Conservation (phyloP, 1,284 basidiomycete genomes). For the Tremellales sp. region DNA sequence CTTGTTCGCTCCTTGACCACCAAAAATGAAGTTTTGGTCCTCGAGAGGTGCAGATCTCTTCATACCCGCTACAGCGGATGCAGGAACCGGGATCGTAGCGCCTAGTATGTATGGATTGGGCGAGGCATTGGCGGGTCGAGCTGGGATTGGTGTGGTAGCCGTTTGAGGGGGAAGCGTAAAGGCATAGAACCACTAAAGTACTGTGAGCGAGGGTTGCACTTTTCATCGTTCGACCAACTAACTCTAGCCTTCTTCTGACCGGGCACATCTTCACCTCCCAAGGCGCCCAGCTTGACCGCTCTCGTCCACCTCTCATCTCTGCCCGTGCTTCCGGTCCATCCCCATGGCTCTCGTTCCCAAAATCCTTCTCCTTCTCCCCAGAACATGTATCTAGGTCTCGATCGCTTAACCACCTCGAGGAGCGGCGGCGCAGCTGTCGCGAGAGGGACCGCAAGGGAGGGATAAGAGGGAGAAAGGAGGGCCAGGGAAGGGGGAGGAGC, state of each 20-base stretch:
- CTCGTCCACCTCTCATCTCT: conserved; percentile 61
- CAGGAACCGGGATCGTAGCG: not conserved
- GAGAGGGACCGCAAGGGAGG: conserved; percentile 49
- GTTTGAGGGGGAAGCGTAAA: conserved; percentile 59
- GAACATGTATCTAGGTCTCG: conserved; percentile 50
- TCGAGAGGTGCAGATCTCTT: conserved; percentile 61
- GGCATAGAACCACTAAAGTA: conserved; percentile 67
- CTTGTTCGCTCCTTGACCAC: conserved; percentile 51
- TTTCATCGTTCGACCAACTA: conserved; percentile 27
- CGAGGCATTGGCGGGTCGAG: conserved; percentile 35
- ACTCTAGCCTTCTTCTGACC: conserved; percentile 77
- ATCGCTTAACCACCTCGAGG: conserved; percentile 59
- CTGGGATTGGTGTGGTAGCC: conserved; percentile 25
- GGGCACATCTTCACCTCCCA: conserved; percentile 59
- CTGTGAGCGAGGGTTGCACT: not conserved
- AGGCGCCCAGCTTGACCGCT: conserved; percentile 79
- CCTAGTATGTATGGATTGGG: conserved; percentile 38
- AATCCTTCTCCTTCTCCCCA: conserved; percentile 59
- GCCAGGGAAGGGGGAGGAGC: conserved; percentile 69
- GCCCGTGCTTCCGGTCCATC: conserved; percentile 66
- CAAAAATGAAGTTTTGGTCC: conserved; percentile 23
- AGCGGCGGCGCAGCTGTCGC: conserved; percentile 57
- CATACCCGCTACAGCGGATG: conserved; percentile 9
- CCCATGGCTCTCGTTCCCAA: conserved; percentile 88
- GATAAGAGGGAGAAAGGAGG: conserved; percentile 59